A percentile compares a stretch with the other conserved stretches of the same genome.
Evolutionary conservation across 148 eudicot genomes (phyloP).

Genomic region (Polygonum maritimum): DNA sequence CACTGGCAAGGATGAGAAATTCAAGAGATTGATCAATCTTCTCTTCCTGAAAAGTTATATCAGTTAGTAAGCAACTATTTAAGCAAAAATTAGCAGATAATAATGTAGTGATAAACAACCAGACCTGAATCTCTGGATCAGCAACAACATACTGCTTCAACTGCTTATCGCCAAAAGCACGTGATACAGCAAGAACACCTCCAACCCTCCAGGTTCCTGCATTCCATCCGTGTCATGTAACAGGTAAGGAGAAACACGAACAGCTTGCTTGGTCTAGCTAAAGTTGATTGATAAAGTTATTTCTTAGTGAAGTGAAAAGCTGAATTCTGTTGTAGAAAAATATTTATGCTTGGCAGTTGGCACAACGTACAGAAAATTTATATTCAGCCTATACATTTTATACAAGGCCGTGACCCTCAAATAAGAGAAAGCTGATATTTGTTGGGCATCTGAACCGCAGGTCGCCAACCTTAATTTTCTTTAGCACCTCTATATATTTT

Average conservation of each 20-base stretch:
- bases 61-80: neutral
- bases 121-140: constrained; percentile 91
- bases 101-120: neutral
- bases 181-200: constrained; percentile 98
- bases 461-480: neutral
- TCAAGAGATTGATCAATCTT: constrained; percentile 76
- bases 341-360: neutral
- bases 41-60: constrained; percentile 46
- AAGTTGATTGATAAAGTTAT: neutral
- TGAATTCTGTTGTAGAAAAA: neutral
- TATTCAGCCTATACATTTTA: neutral
- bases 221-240: neutral
- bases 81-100: neutral
- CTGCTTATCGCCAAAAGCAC: constrained; percentile 94
- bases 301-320: neutral
- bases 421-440: neutral
- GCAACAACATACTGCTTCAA: constrained; percentile 96
- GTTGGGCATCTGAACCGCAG: neutral
- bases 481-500: neutral
- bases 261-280: neutral
- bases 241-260: neutral
- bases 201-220: constrained; percentile 99
- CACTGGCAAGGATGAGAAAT: constrained; percentile 92
- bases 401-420: neutral
- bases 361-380: neutral